Percentiles rank a stretch among this genome's conserved stretches.
Evolutionary conservation across 805 yeast genomes (phyloP).

Genomic region (Cyberlindnera euphorbiiphila): DNA sequence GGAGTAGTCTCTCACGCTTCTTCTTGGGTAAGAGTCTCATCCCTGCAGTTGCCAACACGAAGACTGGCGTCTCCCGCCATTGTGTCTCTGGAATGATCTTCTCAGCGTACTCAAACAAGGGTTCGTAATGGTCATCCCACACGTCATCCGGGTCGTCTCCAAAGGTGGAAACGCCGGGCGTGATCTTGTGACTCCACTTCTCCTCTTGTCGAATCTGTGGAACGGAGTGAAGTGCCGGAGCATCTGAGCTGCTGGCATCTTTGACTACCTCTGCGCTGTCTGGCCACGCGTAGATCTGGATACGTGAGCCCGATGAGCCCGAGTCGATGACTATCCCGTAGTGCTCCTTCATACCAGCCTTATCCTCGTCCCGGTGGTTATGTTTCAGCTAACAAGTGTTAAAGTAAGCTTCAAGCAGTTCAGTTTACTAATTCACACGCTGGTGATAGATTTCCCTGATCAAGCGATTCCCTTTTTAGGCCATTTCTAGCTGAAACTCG

Average conservation of each 20-base stretch:
- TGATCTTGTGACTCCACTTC: conserved; percentile 66
- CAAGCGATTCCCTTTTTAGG: not conserved
- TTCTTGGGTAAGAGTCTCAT: conserved; percentile 71
- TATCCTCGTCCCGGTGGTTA: too few species aligned
- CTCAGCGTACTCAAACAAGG: conserved; percentile 65
- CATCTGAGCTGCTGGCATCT: conserved; percentile 26
- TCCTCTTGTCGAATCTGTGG: conserved; percentile 63
- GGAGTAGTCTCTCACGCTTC: conserved; percentile 50
- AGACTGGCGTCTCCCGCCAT: conserved; percentile 73
- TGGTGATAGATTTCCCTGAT: not conserved
- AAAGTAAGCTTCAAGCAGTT: too few species aligned
- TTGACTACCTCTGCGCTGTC: conserved; percentile 39
- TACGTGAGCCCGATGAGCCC: conserved; percentile 92
- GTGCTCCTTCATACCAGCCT: conserved; percentile 23
- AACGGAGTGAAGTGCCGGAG: conserved; percentile 46
- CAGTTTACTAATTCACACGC: conserved; percentile 1
- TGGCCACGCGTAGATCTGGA: conserved; percentile 80
- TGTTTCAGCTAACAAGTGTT: too few species aligned
- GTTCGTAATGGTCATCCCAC: conserved; percentile 68
- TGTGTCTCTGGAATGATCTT: conserved; percentile 60
- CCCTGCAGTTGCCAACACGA: conserved; percentile 94
- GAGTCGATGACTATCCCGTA: conserved; percentile 93
- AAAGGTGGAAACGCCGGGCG: conserved; percentile 82
- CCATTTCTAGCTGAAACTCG: not conserved
- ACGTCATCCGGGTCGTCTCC: conserved; percentile 48